Evolutionary conservation across 83 land plant species (phyloP).

Genomic region (Picea abies): DNA sequence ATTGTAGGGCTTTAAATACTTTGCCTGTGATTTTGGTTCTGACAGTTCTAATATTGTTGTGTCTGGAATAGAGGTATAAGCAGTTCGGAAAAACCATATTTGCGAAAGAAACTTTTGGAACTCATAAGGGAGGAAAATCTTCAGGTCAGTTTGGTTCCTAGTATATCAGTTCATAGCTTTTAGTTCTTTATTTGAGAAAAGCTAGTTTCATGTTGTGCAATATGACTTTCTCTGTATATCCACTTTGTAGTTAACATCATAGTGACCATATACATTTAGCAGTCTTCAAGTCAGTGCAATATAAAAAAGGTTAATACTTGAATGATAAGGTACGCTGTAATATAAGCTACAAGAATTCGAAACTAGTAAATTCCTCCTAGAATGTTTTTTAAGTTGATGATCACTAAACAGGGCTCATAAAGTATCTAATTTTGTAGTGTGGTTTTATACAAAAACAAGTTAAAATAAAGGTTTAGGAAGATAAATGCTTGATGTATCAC

Average conservation of each 20-base stretch:
- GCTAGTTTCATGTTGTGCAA: not conserved
- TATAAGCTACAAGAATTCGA: not conserved
- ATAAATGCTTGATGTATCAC: too few relatives aligned
- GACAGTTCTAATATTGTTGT: conserved; percentile 3
- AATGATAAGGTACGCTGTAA: not conserved
- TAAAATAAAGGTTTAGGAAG: too few relatives aligned
- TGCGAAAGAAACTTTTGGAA: conserved; percentile 74
- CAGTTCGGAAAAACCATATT: conserved; percentile 81
- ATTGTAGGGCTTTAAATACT: not conserved
- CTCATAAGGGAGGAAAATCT: conserved; percentile 87
- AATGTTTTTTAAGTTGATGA: too few relatives aligned
- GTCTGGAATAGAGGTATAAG: conserved; percentile 73
- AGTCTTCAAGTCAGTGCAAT: not conserved
- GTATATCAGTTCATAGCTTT: not conserved
- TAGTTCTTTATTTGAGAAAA: not conserved
- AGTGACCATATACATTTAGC: not conserved
- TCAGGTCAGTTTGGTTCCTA: conserved; percentile 54
- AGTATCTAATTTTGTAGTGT: too few relatives aligned
- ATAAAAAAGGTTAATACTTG: too few relatives aligned
- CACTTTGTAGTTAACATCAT: not conserved
- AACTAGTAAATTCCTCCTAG: too few relatives aligned
- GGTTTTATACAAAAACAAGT: too few relatives aligned
- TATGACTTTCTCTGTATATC: not conserved
- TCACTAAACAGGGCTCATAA: too few relatives aligned
- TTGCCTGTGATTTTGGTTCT: not conserved